Evolutionary conservation across 1,139 yeast species (phyloP).

Genomic region (Pneumocystis oryctolagi): DNA sequence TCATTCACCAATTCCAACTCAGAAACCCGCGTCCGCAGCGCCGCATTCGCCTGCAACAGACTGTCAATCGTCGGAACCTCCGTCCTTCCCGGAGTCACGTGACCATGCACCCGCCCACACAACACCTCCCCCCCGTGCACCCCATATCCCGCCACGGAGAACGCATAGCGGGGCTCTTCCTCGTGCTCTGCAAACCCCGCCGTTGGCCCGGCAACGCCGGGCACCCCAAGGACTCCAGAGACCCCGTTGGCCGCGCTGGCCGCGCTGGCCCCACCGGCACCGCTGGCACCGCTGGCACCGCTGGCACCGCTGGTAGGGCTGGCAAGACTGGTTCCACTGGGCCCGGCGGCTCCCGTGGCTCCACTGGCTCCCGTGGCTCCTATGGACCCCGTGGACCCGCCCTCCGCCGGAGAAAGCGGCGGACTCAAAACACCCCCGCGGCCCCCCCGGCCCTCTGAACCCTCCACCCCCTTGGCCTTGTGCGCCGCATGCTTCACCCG

Average conservation of each 20-base stretch:
- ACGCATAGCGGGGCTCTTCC: too few relatives aligned
- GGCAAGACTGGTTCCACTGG: neutral
- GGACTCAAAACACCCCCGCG: neutral
- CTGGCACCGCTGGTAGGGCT: neutral
- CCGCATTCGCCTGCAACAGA: neutral
- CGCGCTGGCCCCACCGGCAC: neutral
- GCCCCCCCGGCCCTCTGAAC: neutral
- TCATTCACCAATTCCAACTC: neutral
- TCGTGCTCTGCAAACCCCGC: neutral
- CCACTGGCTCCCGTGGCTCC: too few relatives aligned
- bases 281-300: neutral
- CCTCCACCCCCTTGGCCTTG: neutral
- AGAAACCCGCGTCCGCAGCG: neutral
- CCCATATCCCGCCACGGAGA: neutral
- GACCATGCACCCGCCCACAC: neutral
- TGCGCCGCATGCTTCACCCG: constrained; percentile 38
- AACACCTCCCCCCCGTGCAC: neutral
- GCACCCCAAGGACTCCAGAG: too few relatives aligned
- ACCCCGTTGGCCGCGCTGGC: too few relatives aligned
- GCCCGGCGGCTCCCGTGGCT: too few relatives aligned
- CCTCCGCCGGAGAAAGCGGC: neutral
- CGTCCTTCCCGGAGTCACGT: neutral
- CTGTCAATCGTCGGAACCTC: neutral
- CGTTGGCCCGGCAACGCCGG: too few relatives aligned
- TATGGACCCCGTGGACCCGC: neutral